Conservation (phyloP, 805 yeast genomes). For the Blastobotrys peoriensis region DNA sequence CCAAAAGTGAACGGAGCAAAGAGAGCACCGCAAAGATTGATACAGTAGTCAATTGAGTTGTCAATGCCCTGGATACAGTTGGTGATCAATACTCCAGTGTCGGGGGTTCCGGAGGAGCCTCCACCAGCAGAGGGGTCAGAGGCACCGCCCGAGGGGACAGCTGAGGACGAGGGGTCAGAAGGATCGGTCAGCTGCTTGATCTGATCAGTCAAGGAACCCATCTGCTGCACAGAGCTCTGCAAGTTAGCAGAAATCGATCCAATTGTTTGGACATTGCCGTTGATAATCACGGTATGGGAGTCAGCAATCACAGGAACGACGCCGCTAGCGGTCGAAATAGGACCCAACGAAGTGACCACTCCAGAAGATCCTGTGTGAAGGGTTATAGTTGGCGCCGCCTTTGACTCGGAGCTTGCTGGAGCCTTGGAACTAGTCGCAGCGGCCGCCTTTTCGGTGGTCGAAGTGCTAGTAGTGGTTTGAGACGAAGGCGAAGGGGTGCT, state of each 20-base stretch:
- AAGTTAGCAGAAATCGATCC: neutral
- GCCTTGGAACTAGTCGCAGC: too few relatives aligned
- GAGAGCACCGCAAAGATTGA: neutral
- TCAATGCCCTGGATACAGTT: neutral
- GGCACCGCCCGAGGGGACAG: neutral
- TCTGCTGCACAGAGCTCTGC: neutral
- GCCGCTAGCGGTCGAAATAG: neutral
- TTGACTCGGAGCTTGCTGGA: too few relatives aligned
- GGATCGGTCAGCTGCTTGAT: neutral
- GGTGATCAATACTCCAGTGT: neutral
- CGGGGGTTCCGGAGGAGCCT: neutral
- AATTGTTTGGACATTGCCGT: neutral
- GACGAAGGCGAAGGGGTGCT: too few relatives aligned
- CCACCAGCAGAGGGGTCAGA: neutral
- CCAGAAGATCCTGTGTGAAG: too few relatives aligned
- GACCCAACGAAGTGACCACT: neutral
- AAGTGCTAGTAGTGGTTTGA: too few relatives aligned
- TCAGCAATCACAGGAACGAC: neutral
- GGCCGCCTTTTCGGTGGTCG: too few relatives aligned
- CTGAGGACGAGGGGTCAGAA: neutral
- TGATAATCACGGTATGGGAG: neutral
- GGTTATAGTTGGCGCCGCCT: too few relatives aligned
- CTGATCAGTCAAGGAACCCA: neutral
- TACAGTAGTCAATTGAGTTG: neutral
- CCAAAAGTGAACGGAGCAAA: neutral